Evolutionary conservation across 164 flowering plant species (phyloP).

Genomic region (Umbellularia californica): DNA sequence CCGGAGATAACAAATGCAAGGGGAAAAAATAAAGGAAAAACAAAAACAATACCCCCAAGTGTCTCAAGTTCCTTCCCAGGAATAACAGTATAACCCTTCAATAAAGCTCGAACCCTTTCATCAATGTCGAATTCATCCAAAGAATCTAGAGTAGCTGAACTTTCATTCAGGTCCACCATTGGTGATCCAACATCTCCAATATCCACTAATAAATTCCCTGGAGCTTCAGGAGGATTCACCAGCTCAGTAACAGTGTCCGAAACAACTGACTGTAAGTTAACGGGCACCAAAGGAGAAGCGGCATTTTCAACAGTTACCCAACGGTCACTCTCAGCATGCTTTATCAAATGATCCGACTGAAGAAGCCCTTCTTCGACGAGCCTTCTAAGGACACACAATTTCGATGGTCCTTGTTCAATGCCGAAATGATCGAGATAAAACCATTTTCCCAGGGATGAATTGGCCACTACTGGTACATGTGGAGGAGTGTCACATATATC

Average conservation of each 20-base stretch:
- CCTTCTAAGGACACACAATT: conserved; percentile 60
- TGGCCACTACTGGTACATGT: conserved; percentile 50
- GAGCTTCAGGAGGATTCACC: conserved; percentile 90
- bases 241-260: conserved; percentile 73
- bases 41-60: conserved; percentile 51
- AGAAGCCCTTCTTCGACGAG: conserved; percentile 76
- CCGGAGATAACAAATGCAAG: neutral
- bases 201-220: conserved; percentile 82
- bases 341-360: conserved; percentile 81
- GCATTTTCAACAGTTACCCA: conserved; percentile 99
- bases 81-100: conserved; percentile 47
- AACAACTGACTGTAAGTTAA: conserved; percentile 50
- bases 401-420: conserved; percentile 80
- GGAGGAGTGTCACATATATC: conserved; percentile 97
- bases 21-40: neutral
- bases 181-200: conserved; percentile 39
- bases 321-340: conserved; percentile 75
- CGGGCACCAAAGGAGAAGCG: conserved; percentile 65
- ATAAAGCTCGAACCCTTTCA: conserved; percentile 66
- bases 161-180: conserved; percentile 14
- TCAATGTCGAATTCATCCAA: conserved; percentile 65
- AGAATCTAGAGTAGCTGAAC: conserved; percentile 25
- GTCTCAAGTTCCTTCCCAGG: conserved; percentile 84
- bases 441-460: conserved; percentile 68
- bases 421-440: conserved; percentile 86